Conservation (phyloP, 495 filamentous ascomycete genomes). For the Rostrohypoxylon terebratum region DNA sequence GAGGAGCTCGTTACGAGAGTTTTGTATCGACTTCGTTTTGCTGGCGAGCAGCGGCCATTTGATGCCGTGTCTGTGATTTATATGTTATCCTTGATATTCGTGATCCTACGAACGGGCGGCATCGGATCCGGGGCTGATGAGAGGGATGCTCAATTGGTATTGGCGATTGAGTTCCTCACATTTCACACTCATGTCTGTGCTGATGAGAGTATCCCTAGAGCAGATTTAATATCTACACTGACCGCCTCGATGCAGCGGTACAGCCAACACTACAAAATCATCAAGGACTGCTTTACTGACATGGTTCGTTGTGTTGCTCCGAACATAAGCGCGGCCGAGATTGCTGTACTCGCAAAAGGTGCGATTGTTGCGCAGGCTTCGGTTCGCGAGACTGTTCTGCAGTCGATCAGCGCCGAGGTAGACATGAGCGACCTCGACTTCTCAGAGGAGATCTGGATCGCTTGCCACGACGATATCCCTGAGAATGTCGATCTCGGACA, state of each 20-base stretch:
- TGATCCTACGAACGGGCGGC: slow-evolving; percentile 80
- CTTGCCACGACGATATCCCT: slow-evolving; percentile 87
- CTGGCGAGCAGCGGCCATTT: slow-evolving; percentile 90
- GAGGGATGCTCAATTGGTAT: slow-evolving; percentile 84
- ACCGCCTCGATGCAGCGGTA: slow-evolving; percentile 88
- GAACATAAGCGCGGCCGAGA: slow-evolving; percentile 77
- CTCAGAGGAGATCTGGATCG: slow-evolving; percentile 92
- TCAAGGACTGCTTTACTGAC: slow-evolving; percentile 91
- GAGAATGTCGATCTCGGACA: slow-evolving; percentile 87
- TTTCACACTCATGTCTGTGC: slow-evolving; percentile 83
- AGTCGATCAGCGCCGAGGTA: slow-evolving; percentile 88
- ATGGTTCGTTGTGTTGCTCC: slow-evolving; percentile 81
- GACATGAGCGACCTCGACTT: slow-evolving; percentile 88
- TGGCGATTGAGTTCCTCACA: slow-evolving; percentile 89
- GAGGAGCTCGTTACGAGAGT: slow-evolving; percentile 89
- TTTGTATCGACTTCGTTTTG: slow-evolving; percentile 88
- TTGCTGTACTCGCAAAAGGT: slow-evolving; percentile 76
- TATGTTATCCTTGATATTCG: slow-evolving; percentile 81
- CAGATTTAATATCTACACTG: slow-evolving; percentile 74
- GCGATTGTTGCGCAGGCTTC: slow-evolving; percentile 79
- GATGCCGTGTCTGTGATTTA: slow-evolving; percentile 88
- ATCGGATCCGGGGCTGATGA: slow-evolving; percentile 79
- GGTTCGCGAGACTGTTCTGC: slow-evolving; percentile 88
- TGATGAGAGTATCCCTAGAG: slow-evolving; percentile 79
- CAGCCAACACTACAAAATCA: slow-evolving; percentile 89